Evolutionary conservation across 2,329 filamentous ascomycete species (phyloP), one percentile per base, ranked within the genome.

Genomic region (Ophiocordyceps robertsii): DNA sequence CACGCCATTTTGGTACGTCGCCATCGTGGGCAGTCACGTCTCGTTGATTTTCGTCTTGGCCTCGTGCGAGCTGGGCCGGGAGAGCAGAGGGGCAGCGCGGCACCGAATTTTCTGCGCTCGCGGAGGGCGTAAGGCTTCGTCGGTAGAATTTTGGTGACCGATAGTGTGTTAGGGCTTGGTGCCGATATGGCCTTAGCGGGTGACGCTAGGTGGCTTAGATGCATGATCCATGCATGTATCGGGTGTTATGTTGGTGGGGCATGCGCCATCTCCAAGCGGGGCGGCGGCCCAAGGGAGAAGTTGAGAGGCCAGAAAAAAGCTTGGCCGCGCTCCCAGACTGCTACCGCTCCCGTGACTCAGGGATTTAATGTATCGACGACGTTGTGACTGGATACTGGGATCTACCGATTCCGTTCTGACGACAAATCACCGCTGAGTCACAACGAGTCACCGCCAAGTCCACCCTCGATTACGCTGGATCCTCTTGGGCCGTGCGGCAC

Each of bases 1-100:
- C 57, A 67, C 67, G 58, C 73, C 73, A 61, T 78, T 80, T 59
- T 77, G 70, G 58, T 74, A 77, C 53, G 65, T 69, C 63, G 73
- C 77, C 77, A 82, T 82, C 45, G 21, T 50, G 62, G 13, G 51
- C 48, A 44, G 24, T 6, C 24, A 46, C 14, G 14, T 49, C 47
- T 49, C 49, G 47, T 48, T 51, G 50, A 55, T 57, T 47, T 52
- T 51, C 50, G 51, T 51, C 47, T 51, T 56, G 47, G 48, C 41
- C 21, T 41, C 44, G 43, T 48, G 30, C 48, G 45, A 43, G 44
- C 40, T 67, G 57, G 43, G 49, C 45, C 43, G 43, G 49, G 47
- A 49, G 52, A 48, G 49, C 24, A 41, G 36, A 40, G 42, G 47
- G 54, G 36, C 29, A 38, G 37, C 29, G 31, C 48, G 50, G 51